These are phyloP conservation scores for Aphanomyces euteiches DNA, from an alignment of 352 stramenopile genomes.

Conservation along the genomic window DNA sequence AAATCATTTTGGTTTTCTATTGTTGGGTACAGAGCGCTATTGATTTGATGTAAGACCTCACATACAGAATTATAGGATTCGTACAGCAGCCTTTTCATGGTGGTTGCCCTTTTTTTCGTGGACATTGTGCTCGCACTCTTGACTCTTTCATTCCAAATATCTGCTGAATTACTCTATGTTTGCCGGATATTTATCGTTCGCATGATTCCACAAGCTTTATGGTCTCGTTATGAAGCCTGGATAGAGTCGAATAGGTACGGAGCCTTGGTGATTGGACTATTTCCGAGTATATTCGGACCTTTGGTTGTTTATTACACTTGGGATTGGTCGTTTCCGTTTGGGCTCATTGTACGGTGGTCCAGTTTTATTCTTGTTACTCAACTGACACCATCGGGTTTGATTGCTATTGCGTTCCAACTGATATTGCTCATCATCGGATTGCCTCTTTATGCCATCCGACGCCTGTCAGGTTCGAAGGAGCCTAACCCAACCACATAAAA, in stretches of 20 bases:
- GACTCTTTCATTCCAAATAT: neutral
- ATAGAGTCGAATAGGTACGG: neutral
- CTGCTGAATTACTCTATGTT: neutral
- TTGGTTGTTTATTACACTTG: neutral
- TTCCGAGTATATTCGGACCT: neutral
- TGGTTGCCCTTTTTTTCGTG: neutral
- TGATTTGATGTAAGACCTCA: neutral
- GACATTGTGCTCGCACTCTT: neutral
- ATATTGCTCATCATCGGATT: neutral
- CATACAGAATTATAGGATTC: neutral
- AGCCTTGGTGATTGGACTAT: neutral
- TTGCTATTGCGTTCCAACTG: neutral
- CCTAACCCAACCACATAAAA: no score
- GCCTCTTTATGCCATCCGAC: neutral
- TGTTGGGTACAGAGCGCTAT: neutral
- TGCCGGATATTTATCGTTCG: neutral
- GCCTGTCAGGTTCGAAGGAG: no score
- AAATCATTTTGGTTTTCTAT: constrained; percentile 11
- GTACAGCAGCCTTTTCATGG: constrained; percentile 18
- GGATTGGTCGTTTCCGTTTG: neutral
- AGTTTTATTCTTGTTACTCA: neutral
- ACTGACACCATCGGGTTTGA: neutral
- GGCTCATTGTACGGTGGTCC: neutral
- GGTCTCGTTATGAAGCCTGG: neutral
- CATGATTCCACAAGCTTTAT: neutral